Conservation (phyloP, 1,284 basidiomycete species). For the Dichomitus squalens region DNA sequence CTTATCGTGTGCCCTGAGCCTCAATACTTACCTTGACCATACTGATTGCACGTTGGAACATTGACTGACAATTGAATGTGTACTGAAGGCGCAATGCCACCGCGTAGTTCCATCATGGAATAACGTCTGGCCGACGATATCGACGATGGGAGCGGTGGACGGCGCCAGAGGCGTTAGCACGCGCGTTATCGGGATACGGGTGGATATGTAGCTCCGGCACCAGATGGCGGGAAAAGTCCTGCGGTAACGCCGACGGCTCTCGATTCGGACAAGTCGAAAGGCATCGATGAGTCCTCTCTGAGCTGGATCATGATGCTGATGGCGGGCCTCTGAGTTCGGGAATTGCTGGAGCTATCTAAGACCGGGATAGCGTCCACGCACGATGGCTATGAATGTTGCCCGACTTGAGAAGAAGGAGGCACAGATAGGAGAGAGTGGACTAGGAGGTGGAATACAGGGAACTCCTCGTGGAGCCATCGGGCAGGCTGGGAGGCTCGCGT, state of each 20-base stretch:
- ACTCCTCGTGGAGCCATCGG: too few relatives aligned
- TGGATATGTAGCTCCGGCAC: not conserved
- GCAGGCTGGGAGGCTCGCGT: slow-evolving; percentile 11
- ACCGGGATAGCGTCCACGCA: not conserved
- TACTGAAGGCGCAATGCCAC: not conserved
- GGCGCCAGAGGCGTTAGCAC: not conserved
- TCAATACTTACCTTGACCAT: not conserved
- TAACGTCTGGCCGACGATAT: not conserved
- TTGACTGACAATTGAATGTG: not conserved
- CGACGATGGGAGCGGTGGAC: not conserved
- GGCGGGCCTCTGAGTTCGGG: not conserved
- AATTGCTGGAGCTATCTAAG: slow-evolving; percentile 4
- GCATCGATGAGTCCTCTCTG: slow-evolving; percentile 4
- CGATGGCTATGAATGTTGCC: not conserved
- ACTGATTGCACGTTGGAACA: not conserved
- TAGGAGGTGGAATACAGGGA: slow-evolving; percentile 7
- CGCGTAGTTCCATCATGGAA: not conserved
- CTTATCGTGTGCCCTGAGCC: not conserved
- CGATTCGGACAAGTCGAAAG: too few relatives aligned
- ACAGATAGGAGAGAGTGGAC: not conserved
- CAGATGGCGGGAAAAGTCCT: not conserved
- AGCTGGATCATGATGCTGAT: slow-evolving; percentile 26
- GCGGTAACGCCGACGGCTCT: not conserved
- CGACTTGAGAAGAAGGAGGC: not conserved
- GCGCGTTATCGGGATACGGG: not conserved